Conservation (phyloP, 2,329 filamentous ascomycete genomes). For the Pseudocercospora cruenta region DNA sequence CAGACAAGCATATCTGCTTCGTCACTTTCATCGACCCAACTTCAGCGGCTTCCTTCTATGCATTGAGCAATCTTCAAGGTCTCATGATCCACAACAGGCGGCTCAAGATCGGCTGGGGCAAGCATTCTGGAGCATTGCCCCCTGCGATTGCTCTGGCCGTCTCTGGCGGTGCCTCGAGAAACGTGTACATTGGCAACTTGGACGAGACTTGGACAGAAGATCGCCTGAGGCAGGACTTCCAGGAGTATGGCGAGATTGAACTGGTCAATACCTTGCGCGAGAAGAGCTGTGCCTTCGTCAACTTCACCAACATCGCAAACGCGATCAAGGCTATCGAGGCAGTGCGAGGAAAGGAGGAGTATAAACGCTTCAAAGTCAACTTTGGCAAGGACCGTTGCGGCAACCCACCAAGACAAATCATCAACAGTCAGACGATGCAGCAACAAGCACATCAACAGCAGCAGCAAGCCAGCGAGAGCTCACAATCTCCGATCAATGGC, state of each 20-base stretch:
- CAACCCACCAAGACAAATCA: conserved; percentile 88
- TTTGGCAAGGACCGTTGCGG: conserved; percentile 98
- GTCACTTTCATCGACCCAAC: conserved; percentile 99
- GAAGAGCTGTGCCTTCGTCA: conserved; percentile 99
- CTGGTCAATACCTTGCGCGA: conserved; percentile 94
- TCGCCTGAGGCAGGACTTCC: conserved; percentile 91
- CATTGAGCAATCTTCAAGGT: conserved; percentile 93
- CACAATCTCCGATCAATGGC: conserved; percentile 61
- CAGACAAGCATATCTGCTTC: conserved; percentile 99
- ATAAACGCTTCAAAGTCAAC: conserved; percentile 98
- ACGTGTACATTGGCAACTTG: conserved; percentile 96
- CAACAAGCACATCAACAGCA: conserved; percentile 69
- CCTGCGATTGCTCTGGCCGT: conserved; percentile 95
- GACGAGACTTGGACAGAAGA: conserved; percentile 98
- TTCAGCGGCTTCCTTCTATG: conserved; percentile 96
- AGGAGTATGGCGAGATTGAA: conserved; percentile 97
- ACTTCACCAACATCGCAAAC: conserved; percentile 99
- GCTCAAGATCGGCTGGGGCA: conserved; percentile 98
- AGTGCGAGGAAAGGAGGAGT: conserved; percentile 90
- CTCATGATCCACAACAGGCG: conserved; percentile 99
- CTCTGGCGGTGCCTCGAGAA: conserved; percentile 94
- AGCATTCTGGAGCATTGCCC: conserved; percentile 94
- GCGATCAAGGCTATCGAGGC: conserved; percentile 99
- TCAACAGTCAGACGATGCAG: conserved; percentile 59
- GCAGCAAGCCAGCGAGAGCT: conserved; percentile 58